Conservation (phyloP, 1,284 basidiomycete genomes). For the Vanrija sp. region DNA sequence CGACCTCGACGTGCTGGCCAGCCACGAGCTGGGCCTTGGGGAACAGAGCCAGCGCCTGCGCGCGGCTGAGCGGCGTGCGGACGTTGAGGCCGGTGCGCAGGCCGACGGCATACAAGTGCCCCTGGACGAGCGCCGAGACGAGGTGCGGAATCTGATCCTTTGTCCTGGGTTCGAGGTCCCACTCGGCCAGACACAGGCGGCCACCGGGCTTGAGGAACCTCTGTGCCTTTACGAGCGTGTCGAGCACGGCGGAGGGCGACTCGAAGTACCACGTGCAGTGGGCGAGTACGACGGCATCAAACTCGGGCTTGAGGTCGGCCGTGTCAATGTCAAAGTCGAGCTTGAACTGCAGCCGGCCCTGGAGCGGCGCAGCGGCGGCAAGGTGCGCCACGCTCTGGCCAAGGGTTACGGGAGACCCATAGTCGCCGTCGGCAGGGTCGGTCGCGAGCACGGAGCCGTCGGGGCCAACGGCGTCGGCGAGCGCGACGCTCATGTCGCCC, state of each 20-base stretch:
- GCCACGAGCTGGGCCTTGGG: background rate
- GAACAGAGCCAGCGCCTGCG: background rate
- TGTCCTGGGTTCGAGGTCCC: background rate
- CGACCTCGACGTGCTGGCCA: background rate
- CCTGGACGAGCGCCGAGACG: background rate
- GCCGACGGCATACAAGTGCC: background rate
- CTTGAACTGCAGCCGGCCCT: background rate
- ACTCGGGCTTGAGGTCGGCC: background rate
- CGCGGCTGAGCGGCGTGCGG: background rate
- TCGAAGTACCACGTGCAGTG: slow-evolving; percentile 11
- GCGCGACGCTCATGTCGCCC: slow-evolving; percentile 1
- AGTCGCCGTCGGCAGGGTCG: slow-evolving; percentile 5
- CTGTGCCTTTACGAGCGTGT: background rate
- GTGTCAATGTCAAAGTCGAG: background rate
- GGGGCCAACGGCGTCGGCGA: slow-evolving; percentile 3
- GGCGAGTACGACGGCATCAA: background rate
- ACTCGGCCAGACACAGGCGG: slow-evolving; percentile 6
- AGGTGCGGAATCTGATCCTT: slow-evolving; percentile 2
- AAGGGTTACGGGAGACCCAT: slow-evolving; percentile 5
- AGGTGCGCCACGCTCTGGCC: slow-evolving; percentile 2
- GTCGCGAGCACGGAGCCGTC: background rate
- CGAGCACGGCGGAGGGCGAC: background rate
- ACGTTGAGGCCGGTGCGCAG: background rate
- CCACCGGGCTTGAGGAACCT: background rate
- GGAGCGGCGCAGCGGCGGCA: background rate